Base-by-base conservation (phyloP, 768 basidiomycete species). In the Suillus fuscotomentosus region DNA sequence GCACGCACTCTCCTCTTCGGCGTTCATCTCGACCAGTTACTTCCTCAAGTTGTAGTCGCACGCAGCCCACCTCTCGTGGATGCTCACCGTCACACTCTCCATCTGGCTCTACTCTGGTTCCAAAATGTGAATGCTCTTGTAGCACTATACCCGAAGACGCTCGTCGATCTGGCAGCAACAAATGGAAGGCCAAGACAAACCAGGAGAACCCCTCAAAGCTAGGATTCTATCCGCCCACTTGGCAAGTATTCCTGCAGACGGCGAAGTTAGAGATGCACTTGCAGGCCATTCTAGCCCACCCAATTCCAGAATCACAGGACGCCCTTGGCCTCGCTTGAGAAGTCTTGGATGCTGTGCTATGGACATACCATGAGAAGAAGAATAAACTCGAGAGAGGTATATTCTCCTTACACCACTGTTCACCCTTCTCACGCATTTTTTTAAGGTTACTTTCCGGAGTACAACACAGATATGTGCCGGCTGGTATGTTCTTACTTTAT, bases 71-170 rank as follows among this genome's bases (percentile, higher is more conserved):
- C 8, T 45, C 43, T 20, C 9, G 8, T 45, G 9, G 43, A 20
- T 0, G 20, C 43, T 3, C 43, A 20, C 43, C 20, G 2, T 20
- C 43, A 20, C 3, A 20, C 20, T 45, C 43, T 45, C 8, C 9
- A 45, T 43, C 43, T 20, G 43, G 20, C 0, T 0, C 42, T 43
- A 20, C 1, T 43, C 17, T 43, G 0, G 1, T 17, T 43, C 0
- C 0, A 43, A 43, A 0, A 8, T 1, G 0, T 10, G 20, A 45
- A 45, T 0, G 0, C 0, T 45, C 43, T 20, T 0, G 3, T 0
- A 45, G 8, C 3, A 0, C 8, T 45, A 45, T 20, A 45, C 43
- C 43, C 1, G 0, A 20, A 20, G 43, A 45, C 3, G 3, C 43
- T 45, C 20, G 0, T 20, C 43, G 0, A 43, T 43, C 43, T 9